Percentiles rank a stretch among this genome's conserved stretches.
phyloP scores from a whole-genome alignment of 2,329 filamentous ascomycete species.

The Rutstroemia sp. region DNA sequence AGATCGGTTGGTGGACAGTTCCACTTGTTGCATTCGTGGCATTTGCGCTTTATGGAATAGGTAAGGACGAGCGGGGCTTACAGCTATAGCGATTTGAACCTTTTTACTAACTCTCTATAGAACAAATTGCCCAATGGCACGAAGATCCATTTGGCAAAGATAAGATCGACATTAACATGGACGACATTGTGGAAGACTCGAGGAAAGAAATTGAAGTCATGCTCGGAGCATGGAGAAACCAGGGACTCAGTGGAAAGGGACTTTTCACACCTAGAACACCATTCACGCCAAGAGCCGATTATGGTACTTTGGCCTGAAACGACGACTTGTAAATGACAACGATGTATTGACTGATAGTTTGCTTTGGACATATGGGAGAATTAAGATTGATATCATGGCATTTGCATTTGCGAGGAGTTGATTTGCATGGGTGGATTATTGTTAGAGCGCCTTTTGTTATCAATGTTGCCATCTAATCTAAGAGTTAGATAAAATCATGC shows the following conservation, averaged over 20 bases:
- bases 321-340: background rate
- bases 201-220: slow-evolving; percentile 50
- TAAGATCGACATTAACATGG: slow-evolving; percentile 61
- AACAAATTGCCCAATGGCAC: slow-evolving; percentile 42
- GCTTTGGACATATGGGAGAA: background rate
- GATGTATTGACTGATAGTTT: background rate
- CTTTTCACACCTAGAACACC: background rate
- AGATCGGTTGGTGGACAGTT: slow-evolving; percentile 56
- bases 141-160: slow-evolving; percentile 62
- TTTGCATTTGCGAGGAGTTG: background rate
- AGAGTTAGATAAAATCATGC: too few relatives aligned
- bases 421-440: too few relatives aligned
- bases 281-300: background rate
- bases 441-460: too few relatives aligned
- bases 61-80: background rate
- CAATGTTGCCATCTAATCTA: too few relatives aligned
- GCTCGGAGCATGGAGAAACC: slow-evolving; percentile 46
- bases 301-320: background rate
- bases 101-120: slow-evolving; percentile 34
- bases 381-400: background rate
- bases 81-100: background rate
- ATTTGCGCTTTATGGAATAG: slow-evolving; percentile 42
- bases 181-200: slow-evolving; percentile 55
- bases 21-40: slow-evolving; percentile 51
- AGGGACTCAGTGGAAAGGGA: slow-evolving; percentile 15